Evolutionary conservation across 768 basidiomycete species (phyloP).

Genomic region (Mycena belliarum): DNA sequence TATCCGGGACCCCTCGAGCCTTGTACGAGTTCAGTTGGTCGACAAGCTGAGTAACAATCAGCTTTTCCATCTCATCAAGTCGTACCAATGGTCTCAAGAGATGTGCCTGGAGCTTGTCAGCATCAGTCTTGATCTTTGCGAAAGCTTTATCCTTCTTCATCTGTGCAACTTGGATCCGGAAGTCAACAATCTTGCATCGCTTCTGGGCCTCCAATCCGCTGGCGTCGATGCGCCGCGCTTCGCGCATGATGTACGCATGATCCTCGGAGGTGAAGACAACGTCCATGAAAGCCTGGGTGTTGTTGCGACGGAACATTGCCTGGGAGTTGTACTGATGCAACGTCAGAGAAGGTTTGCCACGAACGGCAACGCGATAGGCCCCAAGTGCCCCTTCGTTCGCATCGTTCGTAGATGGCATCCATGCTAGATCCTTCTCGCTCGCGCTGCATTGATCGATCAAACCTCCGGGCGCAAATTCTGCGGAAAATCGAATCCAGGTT

Average conservation of each 20-base stretch:
- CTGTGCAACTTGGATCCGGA: not conserved
- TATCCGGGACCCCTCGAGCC: conserved; percentile 4
- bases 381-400: conserved; percentile 32
- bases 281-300: conserved; percentile 29
- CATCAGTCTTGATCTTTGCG: not conserved
- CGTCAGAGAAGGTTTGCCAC: conserved; percentile 17
- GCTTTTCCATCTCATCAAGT: too few relatives aligned
- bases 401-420: conserved; percentile 33
- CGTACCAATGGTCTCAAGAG: too few relatives aligned
- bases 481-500: conserved; percentile 27
- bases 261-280: not conserved
- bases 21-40: not conserved
- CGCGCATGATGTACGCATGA: not conserved
- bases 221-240: not conserved
- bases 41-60: not conserved
- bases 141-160: conserved; percentile 1
- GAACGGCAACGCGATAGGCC: conserved; percentile 20
- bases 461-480: too few relatives aligned
- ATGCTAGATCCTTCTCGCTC: conserved; percentile 16
- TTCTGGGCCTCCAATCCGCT: not conserved
- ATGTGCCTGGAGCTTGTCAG: too few relatives aligned
- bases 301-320: conserved; percentile 26
- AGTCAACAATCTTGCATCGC: not conserved
- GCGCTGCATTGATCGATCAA: too few relatives aligned
- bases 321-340: conserved; percentile 26